A percentile compares a stretch with the other conserved stretches of the same genome.
These are phyloP conservation scores for Leccinum aurantiacum DNA, from an alignment of 768 basidiomycete species.

Conservation along the genomic window DNA sequence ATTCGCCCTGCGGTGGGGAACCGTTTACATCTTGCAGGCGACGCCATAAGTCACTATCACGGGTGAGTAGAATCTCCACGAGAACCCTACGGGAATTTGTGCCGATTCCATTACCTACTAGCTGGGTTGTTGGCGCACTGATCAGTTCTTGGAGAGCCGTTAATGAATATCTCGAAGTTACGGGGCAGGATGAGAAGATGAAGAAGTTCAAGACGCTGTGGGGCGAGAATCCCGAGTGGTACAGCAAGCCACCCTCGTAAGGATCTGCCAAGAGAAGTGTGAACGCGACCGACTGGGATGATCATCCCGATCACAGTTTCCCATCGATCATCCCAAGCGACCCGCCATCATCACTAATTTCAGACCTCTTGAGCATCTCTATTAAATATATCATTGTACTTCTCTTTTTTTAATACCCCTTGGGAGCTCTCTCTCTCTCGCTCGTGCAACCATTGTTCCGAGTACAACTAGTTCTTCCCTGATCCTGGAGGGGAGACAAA, in stretches of 20 bases:
- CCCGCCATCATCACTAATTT: too few species aligned
- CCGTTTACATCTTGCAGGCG: slow-evolving; percentile 2
- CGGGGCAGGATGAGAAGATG: background rate
- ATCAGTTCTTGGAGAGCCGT: background rate
- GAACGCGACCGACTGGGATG: too few species aligned
- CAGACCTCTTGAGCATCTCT: background rate
- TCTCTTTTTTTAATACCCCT: too few species aligned
- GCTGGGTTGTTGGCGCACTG: background rate
- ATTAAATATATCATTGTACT: too few species aligned
- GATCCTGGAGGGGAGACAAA: too few species aligned
- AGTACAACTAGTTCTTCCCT: too few species aligned
- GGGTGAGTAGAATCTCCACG: background rate
- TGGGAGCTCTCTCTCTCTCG: background rate
- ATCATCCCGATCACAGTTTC: too few species aligned
- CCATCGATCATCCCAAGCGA: too few species aligned
- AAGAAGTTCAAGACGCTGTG: background rate
- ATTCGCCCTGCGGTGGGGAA: background rate
- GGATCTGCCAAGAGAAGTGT: background rate
- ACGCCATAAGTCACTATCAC: background rate
- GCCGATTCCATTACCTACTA: background rate
- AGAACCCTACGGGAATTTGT: background rate
- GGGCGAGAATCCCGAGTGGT: background rate
- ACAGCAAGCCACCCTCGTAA: background rate
- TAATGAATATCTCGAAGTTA: background rate
- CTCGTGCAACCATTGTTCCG: too few species aligned